Evolutionary conservation across 139 green algal species (phyloP).

Genomic region (Picochlorum sp.): DNA sequence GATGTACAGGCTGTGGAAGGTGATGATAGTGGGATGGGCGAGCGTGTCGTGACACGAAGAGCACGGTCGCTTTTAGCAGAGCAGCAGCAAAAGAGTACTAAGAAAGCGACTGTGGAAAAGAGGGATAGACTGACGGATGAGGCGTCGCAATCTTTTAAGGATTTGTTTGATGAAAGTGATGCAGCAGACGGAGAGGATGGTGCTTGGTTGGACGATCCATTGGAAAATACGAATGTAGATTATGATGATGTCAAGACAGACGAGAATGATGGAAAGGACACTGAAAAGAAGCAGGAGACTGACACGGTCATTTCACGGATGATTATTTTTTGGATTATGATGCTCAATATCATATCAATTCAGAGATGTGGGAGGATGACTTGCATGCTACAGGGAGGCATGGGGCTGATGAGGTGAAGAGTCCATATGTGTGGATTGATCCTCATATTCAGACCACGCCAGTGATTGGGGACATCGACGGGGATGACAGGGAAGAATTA

Average conservation of each 20-base stretch:
- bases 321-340: conserved; percentile 20
- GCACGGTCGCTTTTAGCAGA: not conserved
- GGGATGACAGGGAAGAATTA: conserved; percentile 82
- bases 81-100: not conserved
- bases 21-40: conserved; percentile 11
- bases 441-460: conserved; percentile 83
- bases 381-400: conserved; percentile 12
- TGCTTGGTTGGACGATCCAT: not conserved
- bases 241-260: not conserved
- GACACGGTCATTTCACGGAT: not conserved
- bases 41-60: not conserved
- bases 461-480: conserved; percentile 87
- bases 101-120: not conserved
- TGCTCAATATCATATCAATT: conserved; percentile 1
- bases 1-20: conserved; percentile 51
- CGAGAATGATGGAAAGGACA: not conserved
- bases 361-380: conserved; percentile 27
- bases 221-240: conserved; percentile 3
- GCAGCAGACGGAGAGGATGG: not conserved
- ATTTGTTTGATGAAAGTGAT: conserved; percentile 28
- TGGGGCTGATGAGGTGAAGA: not conserved
- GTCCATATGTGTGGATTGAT: conserved; percentile 64
- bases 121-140: not conserved
- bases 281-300: not conserved
- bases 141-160: conserved; percentile 23